Percentiles rank a stretch among this genome's conserved stretches.
Evolutionary conservation across 2,329 filamentous ascomycete species (phyloP).

Genomic region (Beauveria rudraprayagi): DNA sequence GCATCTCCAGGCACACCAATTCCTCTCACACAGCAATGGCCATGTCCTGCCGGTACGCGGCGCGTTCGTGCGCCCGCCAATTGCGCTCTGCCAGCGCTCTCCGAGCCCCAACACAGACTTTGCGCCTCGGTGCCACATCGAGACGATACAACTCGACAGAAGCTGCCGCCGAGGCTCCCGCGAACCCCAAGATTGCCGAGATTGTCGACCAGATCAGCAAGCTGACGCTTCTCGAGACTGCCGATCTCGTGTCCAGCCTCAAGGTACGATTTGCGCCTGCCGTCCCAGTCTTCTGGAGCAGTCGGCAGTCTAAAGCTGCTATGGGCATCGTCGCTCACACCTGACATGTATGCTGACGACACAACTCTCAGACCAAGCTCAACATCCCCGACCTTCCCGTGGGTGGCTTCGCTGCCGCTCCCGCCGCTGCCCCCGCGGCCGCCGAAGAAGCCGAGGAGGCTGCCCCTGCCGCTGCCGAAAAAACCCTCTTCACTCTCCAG

Average conservation of each 20-base stretch:
- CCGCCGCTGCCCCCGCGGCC: constrained; percentile 51
- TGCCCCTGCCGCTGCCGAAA: constrained; percentile 85
- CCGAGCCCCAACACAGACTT: constrained; percentile 39
- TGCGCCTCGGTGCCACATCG: constrained; percentile 39
- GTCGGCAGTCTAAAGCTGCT: background rate
- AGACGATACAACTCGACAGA: constrained; percentile 88
- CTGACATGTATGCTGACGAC: background rate
- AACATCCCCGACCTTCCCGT: constrained; percentile 98
- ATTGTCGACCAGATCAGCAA: constrained; percentile 99
- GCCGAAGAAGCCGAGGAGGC: constrained; percentile 80
- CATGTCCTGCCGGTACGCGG: constrained; percentile 54
- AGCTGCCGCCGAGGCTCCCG: constrained; percentile 43
- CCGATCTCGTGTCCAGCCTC: constrained; percentile 85
- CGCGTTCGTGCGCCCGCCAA: constrained; percentile 56
- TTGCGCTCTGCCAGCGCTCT: constrained; percentile 42
- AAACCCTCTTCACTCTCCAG: constrained; percentile 94
- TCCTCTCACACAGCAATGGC: constrained; percentile 42
- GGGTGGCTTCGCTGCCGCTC: constrained; percentile 74
- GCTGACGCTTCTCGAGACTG: constrained; percentile 95
- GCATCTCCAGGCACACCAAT: constrained; percentile 18
- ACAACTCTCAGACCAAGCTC: constrained; percentile 62
- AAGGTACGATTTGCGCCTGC: constrained; percentile 56
- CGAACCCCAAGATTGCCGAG: constrained; percentile 82
- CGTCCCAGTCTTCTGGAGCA: background rate
- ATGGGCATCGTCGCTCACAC: too few species aligned